Evolutionary conservation across 2,329 filamentous ascomycete genomes (phyloP).

Genomic region (Ilyonectria mors-panacis): DNA sequence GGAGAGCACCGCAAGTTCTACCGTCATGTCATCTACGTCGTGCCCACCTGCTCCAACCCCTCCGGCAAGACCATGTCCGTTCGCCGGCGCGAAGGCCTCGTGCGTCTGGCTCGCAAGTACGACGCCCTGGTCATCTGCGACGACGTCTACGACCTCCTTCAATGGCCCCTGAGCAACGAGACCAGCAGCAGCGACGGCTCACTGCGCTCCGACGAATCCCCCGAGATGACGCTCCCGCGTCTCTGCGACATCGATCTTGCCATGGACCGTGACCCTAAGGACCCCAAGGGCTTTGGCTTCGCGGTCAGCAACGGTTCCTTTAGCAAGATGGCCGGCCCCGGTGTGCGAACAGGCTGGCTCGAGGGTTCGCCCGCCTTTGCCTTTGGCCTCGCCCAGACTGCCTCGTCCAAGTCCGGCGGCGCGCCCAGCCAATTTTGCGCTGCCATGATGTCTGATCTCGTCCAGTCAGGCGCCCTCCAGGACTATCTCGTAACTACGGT

Average conservation of each 20-base stretch:
- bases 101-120: slow-evolving; percentile 82
- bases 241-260: slow-evolving; percentile 84
- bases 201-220: slow-evolving; percentile 53
- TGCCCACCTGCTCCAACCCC: slow-evolving; percentile 92
- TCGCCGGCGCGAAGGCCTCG: slow-evolving; percentile 74
- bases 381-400: slow-evolving; percentile 67
- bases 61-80: slow-evolving; percentile 87
- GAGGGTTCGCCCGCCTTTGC: slow-evolving; percentile 75
- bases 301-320: slow-evolving; percentile 90
- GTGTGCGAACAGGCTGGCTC: slow-evolving; percentile 89
- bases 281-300: slow-evolving; percentile 77
- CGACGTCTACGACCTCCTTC: slow-evolving; percentile 94
- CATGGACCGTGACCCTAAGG: slow-evolving; percentile 67
- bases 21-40: slow-evolving; percentile 88
- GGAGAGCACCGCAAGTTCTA: slow-evolving; percentile 82
- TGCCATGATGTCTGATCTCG: slow-evolving; percentile 64
- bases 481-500: slow-evolving; percentile 59
- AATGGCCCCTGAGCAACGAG: slow-evolving; percentile 72
- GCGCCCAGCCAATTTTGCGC: slow-evolving; percentile 70
- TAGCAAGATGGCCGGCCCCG: slow-evolving; percentile 88
- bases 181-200: slow-evolving; percentile 14
- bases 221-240: slow-evolving; percentile 75
- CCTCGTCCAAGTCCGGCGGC: slow-evolving; percentile 70
- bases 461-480: slow-evolving; percentile 61
- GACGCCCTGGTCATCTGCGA: slow-evolving; percentile 89